Percentiles rank a stretch among this genome's conserved stretches.
These are phyloP conservation scores for Trifolium dubium DNA, from an alignment of 306 rosid species.

Conservation along the genomic window DNA sequence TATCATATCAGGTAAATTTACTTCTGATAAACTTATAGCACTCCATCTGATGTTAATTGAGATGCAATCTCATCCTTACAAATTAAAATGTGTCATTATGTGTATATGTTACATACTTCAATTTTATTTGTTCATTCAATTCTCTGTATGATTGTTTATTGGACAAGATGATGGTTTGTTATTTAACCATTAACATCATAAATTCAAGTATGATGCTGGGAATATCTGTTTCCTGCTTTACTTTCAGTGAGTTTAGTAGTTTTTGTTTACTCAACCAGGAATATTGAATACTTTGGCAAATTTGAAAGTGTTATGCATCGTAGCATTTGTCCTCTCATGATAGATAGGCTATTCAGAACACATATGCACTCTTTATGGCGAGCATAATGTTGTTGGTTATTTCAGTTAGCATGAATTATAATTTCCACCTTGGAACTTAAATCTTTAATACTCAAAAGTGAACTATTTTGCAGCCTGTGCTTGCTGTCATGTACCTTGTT, in stretches of 20 bases:
- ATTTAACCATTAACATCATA: background rate
- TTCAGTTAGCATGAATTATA: constrained; percentile 21
- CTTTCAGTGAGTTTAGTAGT: too few relatives aligned
- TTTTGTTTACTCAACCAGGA: too few relatives aligned
- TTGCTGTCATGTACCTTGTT: constrained; percentile 86
- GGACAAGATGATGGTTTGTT: too few relatives aligned
- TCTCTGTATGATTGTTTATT: background rate
- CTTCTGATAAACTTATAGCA: constrained; percentile 3
- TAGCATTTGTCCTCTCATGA: constrained; percentile 20
- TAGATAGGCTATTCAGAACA: constrained; percentile 14
- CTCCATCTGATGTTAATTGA: background rate
- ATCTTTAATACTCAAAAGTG: background rate
- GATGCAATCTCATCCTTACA: background rate
- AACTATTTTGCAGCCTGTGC: constrained; percentile 73
- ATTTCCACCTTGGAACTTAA: constrained; percentile 18
- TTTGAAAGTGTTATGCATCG: too few relatives aligned
- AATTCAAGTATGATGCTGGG: constrained; percentile 8
- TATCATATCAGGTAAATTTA: constrained; percentile 78
- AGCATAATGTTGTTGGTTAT: background rate
- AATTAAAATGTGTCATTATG: background rate
- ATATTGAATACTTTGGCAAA: too few relatives aligned
- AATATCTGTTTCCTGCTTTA: too few relatives aligned
- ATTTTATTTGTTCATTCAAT: too few relatives aligned
- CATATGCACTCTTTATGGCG: constrained; percentile 24
- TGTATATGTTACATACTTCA: background rate